These are phyloP conservation scores for Populus trichocarpa DNA, from an alignment of 441 rosid species.

Conservation along the genomic window DNA sequence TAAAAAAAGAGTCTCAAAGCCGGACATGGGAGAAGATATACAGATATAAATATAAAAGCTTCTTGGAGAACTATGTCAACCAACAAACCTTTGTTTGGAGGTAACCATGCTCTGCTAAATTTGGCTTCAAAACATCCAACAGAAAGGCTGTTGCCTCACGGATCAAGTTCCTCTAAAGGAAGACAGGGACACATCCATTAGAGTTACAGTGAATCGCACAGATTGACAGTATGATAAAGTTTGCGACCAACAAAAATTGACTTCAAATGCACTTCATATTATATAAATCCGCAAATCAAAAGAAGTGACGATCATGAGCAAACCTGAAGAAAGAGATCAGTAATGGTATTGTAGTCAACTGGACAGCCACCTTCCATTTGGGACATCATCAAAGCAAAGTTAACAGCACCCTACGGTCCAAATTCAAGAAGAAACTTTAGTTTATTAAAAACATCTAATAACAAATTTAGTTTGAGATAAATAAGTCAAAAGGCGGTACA, in stretches of 20 bases:
- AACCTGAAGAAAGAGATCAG: conserved; percentile 99
- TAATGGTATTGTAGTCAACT: conserved; percentile 93
- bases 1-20: conserved; percentile 19
- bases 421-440: not conserved
- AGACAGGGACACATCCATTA: not conserved
- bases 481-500: not conserved
- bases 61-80: not conserved
- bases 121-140: conserved; percentile 96
- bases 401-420: conserved; percentile 88
- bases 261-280: not conserved
- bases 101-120: conserved; percentile 90
- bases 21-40: conserved; percentile 12
- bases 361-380: conserved; percentile 99
- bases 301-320: not conserved
- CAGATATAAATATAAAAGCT: not conserved
- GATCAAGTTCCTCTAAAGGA: conserved; percentile 81
- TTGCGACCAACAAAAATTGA: not conserved
- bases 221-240: not conserved
- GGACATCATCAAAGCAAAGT: conserved; percentile 99
- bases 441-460: not conserved
- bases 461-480: not conserved
- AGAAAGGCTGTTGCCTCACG: conserved; percentile 99
- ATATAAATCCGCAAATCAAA: not conserved
- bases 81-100: conserved; percentile 87
- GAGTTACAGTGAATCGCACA: not conserved